These are phyloP conservation scores for Allium cepa DNA, from an alignment of 106 monocot genomes.

Conservation along the genomic window DNA sequence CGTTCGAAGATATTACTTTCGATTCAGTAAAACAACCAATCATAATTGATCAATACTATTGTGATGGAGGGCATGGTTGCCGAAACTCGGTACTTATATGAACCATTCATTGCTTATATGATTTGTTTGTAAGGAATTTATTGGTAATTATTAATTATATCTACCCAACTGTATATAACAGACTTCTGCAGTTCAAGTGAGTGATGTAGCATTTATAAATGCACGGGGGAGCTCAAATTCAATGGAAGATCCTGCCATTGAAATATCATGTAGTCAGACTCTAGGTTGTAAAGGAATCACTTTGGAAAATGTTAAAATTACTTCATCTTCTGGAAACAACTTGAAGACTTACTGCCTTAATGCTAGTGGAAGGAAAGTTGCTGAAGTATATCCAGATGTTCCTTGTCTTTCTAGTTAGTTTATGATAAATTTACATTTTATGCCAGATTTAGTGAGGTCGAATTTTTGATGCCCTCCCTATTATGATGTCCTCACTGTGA, in stretches of 20 bases:
- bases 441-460: too few relatives aligned
- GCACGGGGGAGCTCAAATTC: neutral
- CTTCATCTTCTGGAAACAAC: too few relatives aligned
- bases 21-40: neutral
- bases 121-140: too few relatives aligned
- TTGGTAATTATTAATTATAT: too few relatives aligned
- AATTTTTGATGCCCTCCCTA: too few relatives aligned
- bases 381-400: neutral
- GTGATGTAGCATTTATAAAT: neutral
- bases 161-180: neutral
- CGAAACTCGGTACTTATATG: neutral
- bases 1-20: neutral
- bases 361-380: too few relatives aligned
- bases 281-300: neutral
- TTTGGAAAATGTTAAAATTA: neutral
- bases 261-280: neutral
- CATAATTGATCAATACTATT: neutral
- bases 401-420: conserved; percentile 1
- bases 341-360: too few relatives aligned
- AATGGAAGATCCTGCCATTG: neutral
- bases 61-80: neutral
- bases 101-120: neutral
- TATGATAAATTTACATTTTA: too few relatives aligned
- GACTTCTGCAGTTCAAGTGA: neutral
- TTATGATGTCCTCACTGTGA: too few relatives aligned